A percentile compares a stretch with the other conserved stretches of the same genome.
phyloP scores from a whole-genome alignment of 371 early-diverging fungal species.

The Syncephalastrum racemosum region DNA sequence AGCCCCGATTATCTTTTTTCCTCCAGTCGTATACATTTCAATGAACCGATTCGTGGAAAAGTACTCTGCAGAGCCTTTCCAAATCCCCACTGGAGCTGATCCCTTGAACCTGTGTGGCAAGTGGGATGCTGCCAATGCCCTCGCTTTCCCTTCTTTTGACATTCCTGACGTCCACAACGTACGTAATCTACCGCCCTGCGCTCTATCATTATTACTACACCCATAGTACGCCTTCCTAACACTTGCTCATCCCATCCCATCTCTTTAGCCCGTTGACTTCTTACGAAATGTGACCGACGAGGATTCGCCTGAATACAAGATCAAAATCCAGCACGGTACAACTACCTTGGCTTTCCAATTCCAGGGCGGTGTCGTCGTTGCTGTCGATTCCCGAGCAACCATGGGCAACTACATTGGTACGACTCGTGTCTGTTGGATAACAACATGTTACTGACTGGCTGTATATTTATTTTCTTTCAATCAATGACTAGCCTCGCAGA shows the following conservation, averaged over 20 bases:
- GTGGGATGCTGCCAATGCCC: slow-evolving; percentile 65
- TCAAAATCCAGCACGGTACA: slow-evolving; percentile 97
- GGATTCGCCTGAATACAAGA: slow-evolving; percentile 58
- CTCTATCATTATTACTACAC: not conserved
- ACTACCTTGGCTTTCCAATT: slow-evolving; percentile 99
- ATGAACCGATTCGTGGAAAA: slow-evolving; percentile 63
- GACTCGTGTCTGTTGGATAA: not conserved
- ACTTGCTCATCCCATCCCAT: not conserved
- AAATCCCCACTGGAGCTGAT: slow-evolving; percentile 34
- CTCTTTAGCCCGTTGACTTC: slow-evolving; percentile 62
- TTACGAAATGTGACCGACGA: slow-evolving; percentile 63
- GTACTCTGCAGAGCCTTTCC: slow-evolving; percentile 50
- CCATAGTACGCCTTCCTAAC: not conserved
- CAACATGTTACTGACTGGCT: not conserved
- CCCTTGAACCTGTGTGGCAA: slow-evolving; percentile 38
- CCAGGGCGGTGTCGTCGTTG: slow-evolving; percentile 96
- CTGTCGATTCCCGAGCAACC: slow-evolving; percentile 99
- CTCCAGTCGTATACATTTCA: not conserved
- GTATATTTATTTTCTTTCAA: not conserved
- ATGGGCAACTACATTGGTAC: slow-evolving; percentile 97
- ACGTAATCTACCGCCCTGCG: slow-evolving; percentile 18
- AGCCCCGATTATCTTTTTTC: too few species aligned
- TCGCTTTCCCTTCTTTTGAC: slow-evolving; percentile 73
- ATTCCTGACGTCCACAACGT: slow-evolving; percentile 76
- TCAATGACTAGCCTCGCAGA: slow-evolving; percentile 81